Evolutionary conservation across 768 basidiomycete genomes (phyloP), one percentile per base, ranked within the genome.

Genomic region (Tricholoma terreum): DNA sequence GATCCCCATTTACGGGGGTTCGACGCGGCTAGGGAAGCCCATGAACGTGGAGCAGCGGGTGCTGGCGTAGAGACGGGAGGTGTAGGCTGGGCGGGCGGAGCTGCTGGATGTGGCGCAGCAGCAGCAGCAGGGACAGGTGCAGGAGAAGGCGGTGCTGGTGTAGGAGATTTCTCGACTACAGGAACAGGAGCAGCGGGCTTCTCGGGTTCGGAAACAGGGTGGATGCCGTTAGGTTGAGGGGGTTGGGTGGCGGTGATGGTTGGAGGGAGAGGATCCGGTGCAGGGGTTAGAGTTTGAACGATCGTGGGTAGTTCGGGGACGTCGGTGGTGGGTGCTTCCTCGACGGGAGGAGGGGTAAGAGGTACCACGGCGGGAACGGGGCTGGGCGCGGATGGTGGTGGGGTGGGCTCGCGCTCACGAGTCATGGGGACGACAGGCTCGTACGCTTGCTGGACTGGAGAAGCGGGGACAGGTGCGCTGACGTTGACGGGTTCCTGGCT

Each of bases 1-100:
- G 85, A 72, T 43, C 92, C 92, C 94, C 94, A 96, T 69, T 89
- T 91, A 67, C 86, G 87, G 14, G 81, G 72, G 67, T 90, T 89
- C 17, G 87, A 71, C 38, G 94, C 94, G 46, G 94, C 94, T 45
- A 97, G 84, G 56, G 88, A 90, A 0, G 95, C 95, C 95, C 94
- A 98, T 0, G 89, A 89, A 69, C 90, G 89, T 14, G 90, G 92
- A 17, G 78, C 79, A 34, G 83, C 64, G 10, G 71, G 62, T 14
- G 63, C 54, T 12, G 43, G 6, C 6, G 3, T 7, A 8, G 7
- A 12, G 9, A 17, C 42, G 4, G 42, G 42, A 7, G 45, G 45
- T 3, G 14, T 15, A 15, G 45, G 6, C 24, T 27, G 69, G 6
- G 71, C 53, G 21, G 70, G 61, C 5, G 64, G 57, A 8, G 67